Base-by-base conservation (phyloP, 2,329 filamentous ascomycete species). In the Xylariales sp. region DNA sequence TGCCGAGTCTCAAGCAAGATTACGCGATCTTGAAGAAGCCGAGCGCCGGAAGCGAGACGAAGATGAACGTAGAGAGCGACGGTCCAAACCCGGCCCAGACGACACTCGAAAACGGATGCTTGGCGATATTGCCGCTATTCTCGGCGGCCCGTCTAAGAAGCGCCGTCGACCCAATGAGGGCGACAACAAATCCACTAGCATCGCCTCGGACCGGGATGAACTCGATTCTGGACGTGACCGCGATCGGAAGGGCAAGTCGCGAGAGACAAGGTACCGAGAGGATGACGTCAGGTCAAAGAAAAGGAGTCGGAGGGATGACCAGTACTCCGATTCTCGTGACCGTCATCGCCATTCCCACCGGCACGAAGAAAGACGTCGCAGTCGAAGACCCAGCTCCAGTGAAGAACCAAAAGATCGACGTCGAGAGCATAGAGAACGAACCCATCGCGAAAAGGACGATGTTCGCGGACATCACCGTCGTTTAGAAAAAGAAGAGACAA, bases 1-100 rank as follows among this genome's bases (percentile, higher is more conserved):
- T 32, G 89, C 91, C 55, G 94, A 98, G 72, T 90, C 93, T 0
- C 86, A 86, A 69, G 89, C 89, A 3, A 89, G 93, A 23, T 85
- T 97, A 63, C 86, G 87, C 71, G 83, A 85, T 63, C 80, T 94
- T 50, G 85, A 87, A 64, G 80, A 78, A 57, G 81, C 81, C 34
- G 82, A 84, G 69, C 82, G 84, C 64, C 77, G 77, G 36, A 83
- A 83, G 71, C 77, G 80, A 45, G 72, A 70, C 52, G 75, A 77
- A 36, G 75, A 76, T 30, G 72, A 75, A 60, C 74, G 62, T 64
- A 77, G 62, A 71, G 48, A 75, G 60, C 78, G 77, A 60, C 84
- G 82, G 65, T 79, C 78, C 56, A 83, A 81, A 23, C 85, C 84
- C 0, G 83, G 81, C 18, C 77, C 82, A 2, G 77, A 78, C 10